A percentile compares a stretch with the other conserved stretches of the same genome.
These are phyloP conservation scores for Aspergillus taichungensis DNA, from an alignment of 495 filamentous ascomycete species.

Conservation along the genomic window DNA sequence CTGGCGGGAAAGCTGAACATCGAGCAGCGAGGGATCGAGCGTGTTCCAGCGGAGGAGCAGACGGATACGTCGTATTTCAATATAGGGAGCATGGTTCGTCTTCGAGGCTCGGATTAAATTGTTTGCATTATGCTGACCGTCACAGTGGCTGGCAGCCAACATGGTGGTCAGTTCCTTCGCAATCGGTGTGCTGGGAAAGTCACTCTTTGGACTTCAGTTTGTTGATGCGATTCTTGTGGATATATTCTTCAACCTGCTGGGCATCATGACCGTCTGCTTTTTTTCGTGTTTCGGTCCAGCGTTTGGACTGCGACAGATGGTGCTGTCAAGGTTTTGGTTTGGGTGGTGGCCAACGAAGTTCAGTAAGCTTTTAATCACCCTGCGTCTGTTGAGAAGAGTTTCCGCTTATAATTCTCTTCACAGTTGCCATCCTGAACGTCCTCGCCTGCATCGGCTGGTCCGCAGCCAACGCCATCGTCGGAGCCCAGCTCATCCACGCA, in stretches of 20 bases:
- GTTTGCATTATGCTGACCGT: background rate
- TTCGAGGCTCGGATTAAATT: background rate
- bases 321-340: constrained; percentile 76
- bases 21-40: constrained; percentile 73
- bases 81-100: constrained; percentile 65
- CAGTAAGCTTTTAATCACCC: constrained; percentile 39
- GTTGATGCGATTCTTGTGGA: constrained; percentile 69
- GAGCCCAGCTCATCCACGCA: constrained; percentile 69
- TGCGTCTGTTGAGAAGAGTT: background rate
- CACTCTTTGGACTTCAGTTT: constrained; percentile 62
- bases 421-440: constrained; percentile 67
- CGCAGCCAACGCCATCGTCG: constrained; percentile 71
- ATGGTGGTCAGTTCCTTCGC: constrained; percentile 80
- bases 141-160: constrained; percentile 75
- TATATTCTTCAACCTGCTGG: constrained; percentile 71
- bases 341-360: constrained; percentile 65
- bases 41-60: constrained; percentile 66
- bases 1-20: constrained; percentile 61
- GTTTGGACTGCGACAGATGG: constrained; percentile 79
- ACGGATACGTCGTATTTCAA: constrained; percentile 57
- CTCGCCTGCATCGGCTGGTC: constrained; percentile 73
- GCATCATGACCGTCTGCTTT: constrained; percentile 65
- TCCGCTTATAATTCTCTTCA: constrained; percentile 1
- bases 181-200: constrained; percentile 62
- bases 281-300: constrained; percentile 71